Evolutionary conservation across 1,284 basidiomycete species (phyloP).

Genomic region (Irpex rosettiformis): DNA sequence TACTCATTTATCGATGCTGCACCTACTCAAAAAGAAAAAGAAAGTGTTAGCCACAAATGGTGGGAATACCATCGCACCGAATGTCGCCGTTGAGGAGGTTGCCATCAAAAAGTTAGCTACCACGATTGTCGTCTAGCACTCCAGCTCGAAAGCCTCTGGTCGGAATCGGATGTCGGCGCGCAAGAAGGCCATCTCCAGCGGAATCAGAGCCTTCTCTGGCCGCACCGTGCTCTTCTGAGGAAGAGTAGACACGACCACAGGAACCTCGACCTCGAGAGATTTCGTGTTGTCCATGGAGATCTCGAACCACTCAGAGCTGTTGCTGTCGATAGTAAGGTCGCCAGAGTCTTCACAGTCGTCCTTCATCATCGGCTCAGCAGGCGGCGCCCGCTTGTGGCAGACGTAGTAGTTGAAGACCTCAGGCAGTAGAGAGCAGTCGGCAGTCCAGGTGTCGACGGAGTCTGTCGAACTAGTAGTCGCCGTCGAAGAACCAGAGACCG

Average conservation of each 20-base stretch:
- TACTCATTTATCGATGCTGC: not conserved
- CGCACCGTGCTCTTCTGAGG: not conserved
- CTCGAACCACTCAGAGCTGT: not conserved
- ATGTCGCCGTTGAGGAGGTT: not conserved
- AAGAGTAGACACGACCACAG: not conserved
- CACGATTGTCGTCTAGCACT: not conserved
- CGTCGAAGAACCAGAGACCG: slow-evolving; percentile 1
- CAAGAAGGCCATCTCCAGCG: not conserved
- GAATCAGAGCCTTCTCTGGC: not conserved
- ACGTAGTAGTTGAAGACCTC: slow-evolving; percentile 3
- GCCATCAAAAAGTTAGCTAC: not conserved
- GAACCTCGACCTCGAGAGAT: not conserved
- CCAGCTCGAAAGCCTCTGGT: not conserved
- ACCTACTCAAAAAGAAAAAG: not conserved
- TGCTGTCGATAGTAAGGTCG: not conserved
- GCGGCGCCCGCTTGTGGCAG: not conserved
- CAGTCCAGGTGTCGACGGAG: not conserved
- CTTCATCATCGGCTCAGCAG: not conserved
- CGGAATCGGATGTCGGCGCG: slow-evolving; percentile 1
- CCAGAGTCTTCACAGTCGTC: not conserved
- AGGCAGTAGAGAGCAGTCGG: not conserved
- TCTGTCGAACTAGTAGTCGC: not conserved
- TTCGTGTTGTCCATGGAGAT: not conserved
- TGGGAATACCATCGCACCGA: not conserved
- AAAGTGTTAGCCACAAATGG: not conserved